Base-by-base conservation (phyloP, 2,329 filamentous ascomycete genomes). In the Sporothrix curviconia region DNA sequence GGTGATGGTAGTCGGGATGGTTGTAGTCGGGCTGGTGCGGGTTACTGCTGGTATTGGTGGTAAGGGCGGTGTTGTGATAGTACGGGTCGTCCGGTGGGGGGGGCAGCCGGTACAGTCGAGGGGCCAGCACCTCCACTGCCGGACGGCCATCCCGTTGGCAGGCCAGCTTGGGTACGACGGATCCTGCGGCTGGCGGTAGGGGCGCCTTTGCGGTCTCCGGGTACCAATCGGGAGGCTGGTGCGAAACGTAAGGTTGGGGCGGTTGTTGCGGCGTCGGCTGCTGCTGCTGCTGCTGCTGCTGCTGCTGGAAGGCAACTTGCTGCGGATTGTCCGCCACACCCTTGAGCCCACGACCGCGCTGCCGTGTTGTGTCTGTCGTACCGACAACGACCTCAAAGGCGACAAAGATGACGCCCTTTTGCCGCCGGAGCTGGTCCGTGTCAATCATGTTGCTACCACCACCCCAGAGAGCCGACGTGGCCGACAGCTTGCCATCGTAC, bases 331-430 rank as follows among this genome's bases (percentile, higher is more conserved):
- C 55, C 7, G 22, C 22, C 11, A 32, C 36, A 1, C 54, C 28
- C 12, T 40, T 34, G 5, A 42, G 40, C 14, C 53, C 59, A 46
- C 59, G 68, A 58, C 75, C 77, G 58, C 78, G 78, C 58, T 74
- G 68, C 62, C 80, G 72, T 59, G 80, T 81, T 64, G 85, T 92
- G 69, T 99, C 92, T 36, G 81, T 81, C 0, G 91, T 96, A 1
- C 94, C 94, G 19, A 97, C 85, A 1, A 95, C 78, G 14, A 96
- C 82, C 69, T 96, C 91, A 65, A 96, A 92, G 0, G 87, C 79
- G 56, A 91, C 89, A 1, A 86, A 87, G 22, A 96, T 86, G n/a
- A 97, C 90, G 8, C 90, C 90, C 68, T 96, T 96, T 68, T 95
- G 90, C 40, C 92, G 84, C 51, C 90, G 81, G 25, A 97, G 83